Evolutionary conservation across 1,284 basidiomycete species (phyloP).

Genomic region (Papiliotrema nemorosa): DNA sequence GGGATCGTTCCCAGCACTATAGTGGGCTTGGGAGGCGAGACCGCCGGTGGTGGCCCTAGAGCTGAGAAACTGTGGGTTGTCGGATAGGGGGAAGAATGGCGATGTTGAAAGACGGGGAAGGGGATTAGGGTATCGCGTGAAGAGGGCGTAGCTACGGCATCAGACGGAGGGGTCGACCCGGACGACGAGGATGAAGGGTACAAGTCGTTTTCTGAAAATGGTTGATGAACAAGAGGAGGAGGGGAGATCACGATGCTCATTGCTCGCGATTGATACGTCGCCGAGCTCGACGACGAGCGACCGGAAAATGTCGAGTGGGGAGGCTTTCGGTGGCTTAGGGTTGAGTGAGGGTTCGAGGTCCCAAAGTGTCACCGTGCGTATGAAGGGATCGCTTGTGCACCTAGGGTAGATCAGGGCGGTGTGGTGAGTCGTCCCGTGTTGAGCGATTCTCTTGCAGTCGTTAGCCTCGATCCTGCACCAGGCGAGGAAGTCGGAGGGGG

Average conservation of each 20-base stretch:
- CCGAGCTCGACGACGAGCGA: too few relatives aligned
- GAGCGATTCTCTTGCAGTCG: too few relatives aligned
- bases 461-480: too few relatives aligned
- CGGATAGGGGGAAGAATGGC: slow-evolving; percentile 17
- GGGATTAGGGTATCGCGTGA: not conserved
- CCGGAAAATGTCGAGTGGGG: not conserved
- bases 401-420: too few relatives aligned
- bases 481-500: too few relatives aligned
- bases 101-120: slow-evolving; percentile 17
- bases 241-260: slow-evolving; percentile 11
- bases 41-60: slow-evolving; percentile 12
- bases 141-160: not conserved
- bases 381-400: too few relatives aligned
- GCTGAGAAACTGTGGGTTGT: slow-evolving; percentile 23
- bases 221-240: slow-evolving; percentile 7
- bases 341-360: too few relatives aligned
- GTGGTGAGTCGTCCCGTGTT: too few relatives aligned
- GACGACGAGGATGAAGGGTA: slow-evolving; percentile 7
- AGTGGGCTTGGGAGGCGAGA: not conserved
- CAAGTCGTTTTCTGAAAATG: slow-evolving; percentile 12
- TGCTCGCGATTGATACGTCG: too few relatives aligned
- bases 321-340: not conserved
- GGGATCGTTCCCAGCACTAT: slow-evolving; percentile 2
- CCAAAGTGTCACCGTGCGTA: too few relatives aligned
- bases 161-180: slow-evolving; percentile 10